phyloP scores from a whole-genome alignment of 805 yeast species.

The Ogataea ganodermae region DNA sequence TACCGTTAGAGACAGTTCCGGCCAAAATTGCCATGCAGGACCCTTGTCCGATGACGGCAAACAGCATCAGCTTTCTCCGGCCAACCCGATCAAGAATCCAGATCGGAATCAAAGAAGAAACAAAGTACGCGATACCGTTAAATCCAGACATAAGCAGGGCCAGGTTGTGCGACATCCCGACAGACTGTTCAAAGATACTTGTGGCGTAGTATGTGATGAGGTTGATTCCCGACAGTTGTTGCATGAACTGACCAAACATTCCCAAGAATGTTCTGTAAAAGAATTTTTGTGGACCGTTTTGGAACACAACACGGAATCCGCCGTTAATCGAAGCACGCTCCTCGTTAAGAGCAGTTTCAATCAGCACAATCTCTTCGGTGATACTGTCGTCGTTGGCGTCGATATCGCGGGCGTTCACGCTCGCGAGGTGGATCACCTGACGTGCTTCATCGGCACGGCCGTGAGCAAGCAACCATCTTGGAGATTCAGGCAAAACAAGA shows the following conservation, averaged over 20 bases:
- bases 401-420: conserved; percentile 43
- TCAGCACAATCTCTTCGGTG: conserved; percentile 37
- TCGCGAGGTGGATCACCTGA: conserved; percentile 42
- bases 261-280: conserved; percentile 47
- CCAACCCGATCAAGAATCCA: conserved; percentile 58
- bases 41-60: conserved; percentile 66
- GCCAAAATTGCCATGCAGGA: conserved; percentile 61
- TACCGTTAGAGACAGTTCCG: conserved; percentile 43
- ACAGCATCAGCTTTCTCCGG: conserved; percentile 60
- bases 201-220: conserved; percentile 73
- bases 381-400: conserved; percentile 34
- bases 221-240: conserved; percentile 74
- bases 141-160: conserved; percentile 36
- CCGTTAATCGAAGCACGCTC: conserved; percentile 53
- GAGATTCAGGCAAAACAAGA: conserved; percentile 67
- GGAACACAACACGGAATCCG: conserved; percentile 50
- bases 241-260: conserved; percentile 58
- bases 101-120: conserved; percentile 54
- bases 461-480: conserved; percentile 62
- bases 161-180: conserved; percentile 50
- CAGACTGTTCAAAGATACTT: conserved; percentile 51
- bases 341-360: conserved; percentile 48
- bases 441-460: conserved; percentile 56
- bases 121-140: conserved; percentile 47
- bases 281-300: conserved; percentile 41